These are phyloP conservation scores for Ganoderma sinense DNA, from an alignment of 1,284 basidiomycete species.

Conservation along the genomic window DNA sequence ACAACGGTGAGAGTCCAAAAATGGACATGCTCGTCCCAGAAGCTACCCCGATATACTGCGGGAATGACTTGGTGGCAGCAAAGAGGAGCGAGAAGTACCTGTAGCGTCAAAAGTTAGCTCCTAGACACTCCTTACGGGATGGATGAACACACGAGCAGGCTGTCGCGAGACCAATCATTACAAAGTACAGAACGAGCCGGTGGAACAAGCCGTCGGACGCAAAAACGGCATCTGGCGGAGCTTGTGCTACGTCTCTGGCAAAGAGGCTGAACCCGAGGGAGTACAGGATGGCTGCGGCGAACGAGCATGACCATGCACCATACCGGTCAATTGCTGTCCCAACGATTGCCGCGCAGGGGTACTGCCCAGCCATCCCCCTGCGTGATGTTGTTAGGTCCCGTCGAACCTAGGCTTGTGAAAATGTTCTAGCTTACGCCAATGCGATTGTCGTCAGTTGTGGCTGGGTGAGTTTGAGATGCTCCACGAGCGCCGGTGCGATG, in stretches of 20 bases:
- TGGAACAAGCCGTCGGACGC: conserved; percentile 55
- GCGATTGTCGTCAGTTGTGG: conserved; percentile 81
- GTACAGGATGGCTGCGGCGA: conserved; percentile 67
- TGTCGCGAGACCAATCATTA: conserved; percentile 69
- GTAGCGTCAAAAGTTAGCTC: conserved; percentile 9
- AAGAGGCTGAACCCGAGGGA: conserved; percentile 66
- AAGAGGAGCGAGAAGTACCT: conserved; percentile 82
- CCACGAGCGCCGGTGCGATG: conserved; percentile 66
- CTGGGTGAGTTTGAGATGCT: conserved; percentile 69
- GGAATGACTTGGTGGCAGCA: conserved; percentile 75
- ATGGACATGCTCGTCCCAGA: conserved; percentile 73
- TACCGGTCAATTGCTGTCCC: conserved; percentile 65
- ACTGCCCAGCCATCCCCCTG: conserved; percentile 76
- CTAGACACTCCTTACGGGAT: not conserved
- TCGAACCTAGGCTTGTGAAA: not conserved
- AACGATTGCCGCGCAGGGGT: conserved; percentile 66
- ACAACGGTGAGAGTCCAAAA: conserved; percentile 79
- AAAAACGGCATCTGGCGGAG: conserved; percentile 46
- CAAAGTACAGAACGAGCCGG: conserved; percentile 64
- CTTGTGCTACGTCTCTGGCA: conserved; percentile 58
- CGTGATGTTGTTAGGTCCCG: not conserved
- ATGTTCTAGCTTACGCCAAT: conserved; percentile 55
- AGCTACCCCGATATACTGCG: conserved; percentile 67
- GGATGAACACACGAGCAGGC: conserved; percentile 70
- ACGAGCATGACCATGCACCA: conserved; percentile 70